Percentiles rank a stretch among this genome's conserved stretches.
Conservation (phyloP, 2,329 filamentous ascomycete species). For the Aspergillus candidus region DNA sequence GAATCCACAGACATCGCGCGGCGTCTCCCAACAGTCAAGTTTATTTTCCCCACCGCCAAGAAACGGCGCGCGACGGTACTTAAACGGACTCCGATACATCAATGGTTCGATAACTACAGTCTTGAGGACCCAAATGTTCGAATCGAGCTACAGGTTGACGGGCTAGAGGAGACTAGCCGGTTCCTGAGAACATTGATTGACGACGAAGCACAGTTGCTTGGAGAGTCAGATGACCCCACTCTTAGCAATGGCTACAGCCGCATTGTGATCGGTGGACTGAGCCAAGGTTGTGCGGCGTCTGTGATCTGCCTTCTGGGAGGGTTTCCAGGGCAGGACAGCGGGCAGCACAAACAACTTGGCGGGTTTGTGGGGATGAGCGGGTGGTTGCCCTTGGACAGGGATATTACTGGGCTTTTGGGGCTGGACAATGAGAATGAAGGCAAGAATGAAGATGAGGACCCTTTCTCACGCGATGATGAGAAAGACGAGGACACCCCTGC, state of each 20-base stretch:
- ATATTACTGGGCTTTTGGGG: slow-evolving; percentile 3
- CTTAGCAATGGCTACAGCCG: slow-evolving; percentile 25
- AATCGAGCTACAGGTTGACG: slow-evolving; percentile 40
- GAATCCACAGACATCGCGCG: slow-evolving; percentile 12
- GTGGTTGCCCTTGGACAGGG: slow-evolving; percentile 38
- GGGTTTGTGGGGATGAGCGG: slow-evolving; percentile 47
- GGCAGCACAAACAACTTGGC: slow-evolving; percentile 22
- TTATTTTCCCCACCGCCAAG: slow-evolving; percentile 48
- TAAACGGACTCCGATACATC: slow-evolving; percentile 40
- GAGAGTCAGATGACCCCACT: slow-evolving; percentile 11
- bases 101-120: slow-evolving; percentile 49
- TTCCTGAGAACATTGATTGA: slow-evolving; percentile 33
- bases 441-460: slow-evolving; percentile 16
- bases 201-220: slow-evolving; percentile 24
- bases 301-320: slow-evolving; percentile 41
- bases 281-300: slow-evolving; percentile 48
- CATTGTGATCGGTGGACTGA: slow-evolving; percentile 48
- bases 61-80: slow-evolving; percentile 42
- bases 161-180: slow-evolving; percentile 38
- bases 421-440: slow-evolving; percentile 16
- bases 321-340: slow-evolving; percentile 7
- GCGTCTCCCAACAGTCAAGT: slow-evolving; percentile 32
- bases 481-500: slow-evolving; percentile 9
- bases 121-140: slow-evolving; percentile 38
- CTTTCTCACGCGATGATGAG: slow-evolving; percentile 7